Evolutionary conservation across 2,329 filamentous ascomycete genomes (phyloP).

Genomic region (Fonsecaea pugnacius): DNA sequence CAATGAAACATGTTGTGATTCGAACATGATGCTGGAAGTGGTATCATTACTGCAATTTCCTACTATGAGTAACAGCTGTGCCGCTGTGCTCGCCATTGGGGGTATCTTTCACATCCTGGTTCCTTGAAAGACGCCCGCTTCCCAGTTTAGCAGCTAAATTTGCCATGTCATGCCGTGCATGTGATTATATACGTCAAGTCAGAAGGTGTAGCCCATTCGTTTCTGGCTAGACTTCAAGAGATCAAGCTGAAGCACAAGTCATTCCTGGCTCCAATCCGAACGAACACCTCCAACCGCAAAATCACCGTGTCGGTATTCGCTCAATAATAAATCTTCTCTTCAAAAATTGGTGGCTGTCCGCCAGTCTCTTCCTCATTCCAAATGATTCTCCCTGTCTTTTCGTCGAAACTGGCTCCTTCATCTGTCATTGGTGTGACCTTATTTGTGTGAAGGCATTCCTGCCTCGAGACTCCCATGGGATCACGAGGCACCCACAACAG

Average conservation of each 20-base stretch:
- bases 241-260: background rate
- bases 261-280: background rate
- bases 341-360: conserved; percentile 63
- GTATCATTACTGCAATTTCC: background rate
- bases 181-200: background rate
- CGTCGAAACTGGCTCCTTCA: conserved; percentile 71
- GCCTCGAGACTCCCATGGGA: conserved; percentile 70
- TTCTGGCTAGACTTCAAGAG: background rate
- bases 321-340: conserved; percentile 60
- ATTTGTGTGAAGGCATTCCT: conserved; percentile 75
- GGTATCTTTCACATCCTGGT: background rate
- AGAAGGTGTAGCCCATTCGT: background rate
- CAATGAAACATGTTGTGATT: background rate
- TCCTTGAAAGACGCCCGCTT: background rate
- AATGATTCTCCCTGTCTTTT: conserved; percentile 66
- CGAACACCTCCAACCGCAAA: background rate
- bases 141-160: background rate
- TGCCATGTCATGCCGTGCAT: background rate
- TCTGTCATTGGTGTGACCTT: conserved; percentile 79
- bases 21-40: background rate
- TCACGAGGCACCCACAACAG: conserved; percentile 87
- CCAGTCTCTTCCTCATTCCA: conserved; percentile 58
- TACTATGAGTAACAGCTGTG: background rate
- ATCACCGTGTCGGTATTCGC: background rate
- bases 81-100: background rate